A percentile compares a stretch with the other conserved stretches of the same genome.
Evolutionary conservation across 1,139 yeast species (phyloP).

Genomic region (Debaryomyces coudertii): DNA sequence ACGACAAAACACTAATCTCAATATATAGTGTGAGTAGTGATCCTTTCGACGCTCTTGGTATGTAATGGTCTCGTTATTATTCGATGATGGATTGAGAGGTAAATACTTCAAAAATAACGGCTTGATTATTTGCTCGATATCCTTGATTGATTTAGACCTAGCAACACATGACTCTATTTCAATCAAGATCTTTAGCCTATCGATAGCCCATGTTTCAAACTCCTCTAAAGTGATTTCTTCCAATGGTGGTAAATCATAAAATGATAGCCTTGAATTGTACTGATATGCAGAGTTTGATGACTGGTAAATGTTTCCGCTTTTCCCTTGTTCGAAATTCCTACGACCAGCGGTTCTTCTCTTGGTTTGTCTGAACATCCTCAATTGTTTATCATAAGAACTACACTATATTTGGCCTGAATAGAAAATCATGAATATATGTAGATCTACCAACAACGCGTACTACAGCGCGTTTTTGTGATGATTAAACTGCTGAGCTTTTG

Average conservation of each 20-base stretch:
- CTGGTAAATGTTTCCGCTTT: constrained; percentile 34
- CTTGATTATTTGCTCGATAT: constrained; percentile 63
- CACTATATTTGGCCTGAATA: not conserved
- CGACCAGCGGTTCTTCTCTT: constrained; percentile 79
- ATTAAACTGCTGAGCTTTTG: constrained; percentile 1
- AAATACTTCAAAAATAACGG: constrained; percentile 67
- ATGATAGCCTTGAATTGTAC: constrained; percentile 49
- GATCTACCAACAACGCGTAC: constrained; percentile 11
- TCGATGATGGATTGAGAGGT: constrained; percentile 55
- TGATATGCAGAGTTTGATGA: constrained; percentile 27
- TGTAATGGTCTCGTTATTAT: constrained; percentile 34
- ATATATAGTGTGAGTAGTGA: constrained; percentile 86
- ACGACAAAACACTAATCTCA: constrained; percentile 87
- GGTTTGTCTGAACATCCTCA: constrained; percentile 68
- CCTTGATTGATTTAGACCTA: constrained; percentile 65
- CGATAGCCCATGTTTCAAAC: constrained; percentile 95
- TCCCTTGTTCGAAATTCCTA: constrained; percentile 57
- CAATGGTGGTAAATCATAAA: constrained; percentile 75
- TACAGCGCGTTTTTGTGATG: constrained; percentile 8
- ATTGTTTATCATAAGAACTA: not conserved
- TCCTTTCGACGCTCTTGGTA: constrained; percentile 75
- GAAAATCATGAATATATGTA: constrained; percentile 1
- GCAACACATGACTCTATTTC: constrained; percentile 80
- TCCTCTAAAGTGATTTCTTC: constrained; percentile 88
- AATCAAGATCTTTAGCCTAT: constrained; percentile 76